Evolutionary conservation across 345 rosid species (phyloP).

Genomic region (Clausena lansium): DNA sequence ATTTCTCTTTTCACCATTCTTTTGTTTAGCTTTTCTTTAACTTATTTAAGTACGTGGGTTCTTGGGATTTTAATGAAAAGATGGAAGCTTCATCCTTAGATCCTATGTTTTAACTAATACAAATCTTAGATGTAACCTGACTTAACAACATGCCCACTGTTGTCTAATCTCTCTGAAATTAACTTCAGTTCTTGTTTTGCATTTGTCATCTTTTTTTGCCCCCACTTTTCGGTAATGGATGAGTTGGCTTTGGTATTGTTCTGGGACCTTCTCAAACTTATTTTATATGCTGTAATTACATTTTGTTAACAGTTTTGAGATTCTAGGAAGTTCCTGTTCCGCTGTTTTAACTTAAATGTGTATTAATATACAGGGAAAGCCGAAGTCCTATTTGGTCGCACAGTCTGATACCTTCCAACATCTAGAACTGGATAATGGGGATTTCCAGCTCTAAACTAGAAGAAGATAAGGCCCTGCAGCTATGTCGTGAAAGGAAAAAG

Average conservation of each 20-base stretch:
- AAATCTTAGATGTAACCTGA: too few relatives aligned
- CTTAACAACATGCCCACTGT: too few relatives aligned
- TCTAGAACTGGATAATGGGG: conserved; percentile 50
- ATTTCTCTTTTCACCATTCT: too few relatives aligned
- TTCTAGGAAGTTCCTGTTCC: not conserved
- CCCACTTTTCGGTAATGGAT: not conserved
- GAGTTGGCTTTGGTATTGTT: not conserved
- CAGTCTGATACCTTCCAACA: not conserved
- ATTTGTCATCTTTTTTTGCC: not conserved
- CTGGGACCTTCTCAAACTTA: not conserved
- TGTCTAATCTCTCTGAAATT: too few relatives aligned
- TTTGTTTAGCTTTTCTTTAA: too few relatives aligned
- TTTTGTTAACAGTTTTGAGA: not conserved
- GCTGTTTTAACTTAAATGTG: not conserved
- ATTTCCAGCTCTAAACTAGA: conserved; percentile 63
- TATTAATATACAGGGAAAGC: conserved; percentile 28
- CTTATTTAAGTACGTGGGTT: not conserved
- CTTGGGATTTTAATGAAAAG: not conserved
- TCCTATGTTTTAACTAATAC: too few relatives aligned
- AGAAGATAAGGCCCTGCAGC: conserved; percentile 83
- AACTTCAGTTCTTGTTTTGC: too few relatives aligned
- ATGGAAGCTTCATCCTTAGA: too few relatives aligned
- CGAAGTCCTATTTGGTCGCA: conserved; percentile 9
- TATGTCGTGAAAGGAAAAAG: conserved; percentile 89
- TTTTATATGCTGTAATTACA: not conserved